Evolutionary conservation across 768 basidiomycete genomes (phyloP).

Genomic region (Trametes cubensis): DNA sequence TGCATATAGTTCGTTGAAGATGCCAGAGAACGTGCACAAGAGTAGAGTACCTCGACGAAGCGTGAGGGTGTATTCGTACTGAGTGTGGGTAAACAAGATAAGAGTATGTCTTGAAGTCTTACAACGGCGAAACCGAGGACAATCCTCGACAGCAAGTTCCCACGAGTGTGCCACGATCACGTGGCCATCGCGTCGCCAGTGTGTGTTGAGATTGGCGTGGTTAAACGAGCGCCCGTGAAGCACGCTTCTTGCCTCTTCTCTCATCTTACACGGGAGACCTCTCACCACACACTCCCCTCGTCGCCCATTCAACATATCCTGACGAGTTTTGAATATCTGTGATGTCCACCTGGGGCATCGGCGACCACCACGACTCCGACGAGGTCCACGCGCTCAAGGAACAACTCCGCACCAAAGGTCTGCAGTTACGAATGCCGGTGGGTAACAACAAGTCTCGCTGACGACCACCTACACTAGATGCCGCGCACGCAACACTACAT

Average conservation of each 20-base stretch:
- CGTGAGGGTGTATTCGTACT: no score
- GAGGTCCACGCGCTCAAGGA: slow-evolving; percentile 42
- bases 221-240: slow-evolving; percentile 11
- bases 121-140: slow-evolving; percentile 6
- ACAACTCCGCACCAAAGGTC: slow-evolving; percentile 41
- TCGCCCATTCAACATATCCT: neutral
- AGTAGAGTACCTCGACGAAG: no score
- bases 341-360: slow-evolving; percentile 45
- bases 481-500: slow-evolving; percentile 39
- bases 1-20: no score
- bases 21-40: no score
- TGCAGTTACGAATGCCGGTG: neutral
- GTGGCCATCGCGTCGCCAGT: slow-evolving; percentile 21
- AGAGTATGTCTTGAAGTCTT: no score
- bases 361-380: slow-evolving; percentile 44
- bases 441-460: neutral
- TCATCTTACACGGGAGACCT: slow-evolving; percentile 1
- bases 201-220: slow-evolving; percentile 21
- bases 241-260: slow-evolving; percentile 15
- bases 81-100: no score
- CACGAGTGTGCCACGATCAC: slow-evolving; percentile 16
- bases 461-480: slow-evolving; percentile 32
- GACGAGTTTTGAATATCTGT: neutral
- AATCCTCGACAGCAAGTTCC: neutral
- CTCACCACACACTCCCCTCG: neutral